These are phyloP conservation scores for Verbena officinalis DNA, from an alignment of 257 asterid genomes.

Conservation along the genomic window DNA sequence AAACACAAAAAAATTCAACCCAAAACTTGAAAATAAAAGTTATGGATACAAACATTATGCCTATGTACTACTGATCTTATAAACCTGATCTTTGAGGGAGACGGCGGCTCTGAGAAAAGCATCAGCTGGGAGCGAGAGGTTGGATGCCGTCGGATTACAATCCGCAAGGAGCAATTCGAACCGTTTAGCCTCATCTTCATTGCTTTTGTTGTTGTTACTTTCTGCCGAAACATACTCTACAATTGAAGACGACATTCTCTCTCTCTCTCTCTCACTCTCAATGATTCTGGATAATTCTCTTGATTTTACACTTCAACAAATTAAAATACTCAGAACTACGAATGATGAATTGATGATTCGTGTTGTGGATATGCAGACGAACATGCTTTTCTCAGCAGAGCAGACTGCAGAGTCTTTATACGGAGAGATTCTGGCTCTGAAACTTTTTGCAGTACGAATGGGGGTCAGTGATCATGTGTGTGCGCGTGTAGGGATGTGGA, in stretches of 20 bases:
- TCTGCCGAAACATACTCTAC: slow-evolving; percentile 51
- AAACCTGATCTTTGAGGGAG: neutral
- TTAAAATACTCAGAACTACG: neutral
- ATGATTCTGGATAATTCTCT: neutral
- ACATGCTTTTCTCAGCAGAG: neutral
- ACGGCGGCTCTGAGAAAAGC: slow-evolving; percentile 9
- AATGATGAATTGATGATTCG: neutral
- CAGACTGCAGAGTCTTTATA: no score
- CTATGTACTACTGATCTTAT: neutral
- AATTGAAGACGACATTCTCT: slow-evolving; percentile 53
- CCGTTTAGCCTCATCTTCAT: slow-evolving; percentile 52
- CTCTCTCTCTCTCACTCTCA: slow-evolving; percentile 25
- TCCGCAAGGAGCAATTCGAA: slow-evolving; percentile 38
- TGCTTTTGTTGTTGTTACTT: slow-evolving; percentile 32
- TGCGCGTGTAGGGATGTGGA: slow-evolving; percentile 16
- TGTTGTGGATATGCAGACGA: no score
- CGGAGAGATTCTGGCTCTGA: slow-evolving; percentile 20
- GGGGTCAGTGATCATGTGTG: slow-evolving; percentile 31
- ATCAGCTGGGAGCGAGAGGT: slow-evolving; percentile 9
- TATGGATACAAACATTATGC: no score
- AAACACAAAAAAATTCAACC: no score
- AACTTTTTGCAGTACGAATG: neutral
- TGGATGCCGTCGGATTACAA: neutral
- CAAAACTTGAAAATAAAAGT: no score
- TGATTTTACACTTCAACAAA: neutral